Evolutionary conservation across 208 protist genomes (phyloP).

Genomic region (Trypanosoma rangeli): DNA sequence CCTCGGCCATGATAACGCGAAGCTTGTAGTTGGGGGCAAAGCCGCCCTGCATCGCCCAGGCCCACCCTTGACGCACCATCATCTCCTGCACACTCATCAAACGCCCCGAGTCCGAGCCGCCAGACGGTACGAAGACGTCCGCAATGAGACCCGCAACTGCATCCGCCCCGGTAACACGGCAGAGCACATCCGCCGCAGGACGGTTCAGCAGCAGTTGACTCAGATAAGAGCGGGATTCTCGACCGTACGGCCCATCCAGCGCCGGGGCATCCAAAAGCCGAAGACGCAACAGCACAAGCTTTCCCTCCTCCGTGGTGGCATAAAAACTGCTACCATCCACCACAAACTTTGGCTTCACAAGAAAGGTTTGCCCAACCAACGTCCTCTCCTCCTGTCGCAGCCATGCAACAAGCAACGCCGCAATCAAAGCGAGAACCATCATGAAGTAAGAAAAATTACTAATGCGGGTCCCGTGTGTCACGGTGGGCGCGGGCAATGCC

Average conservation of each 20-base stretch:
- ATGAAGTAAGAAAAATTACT: not conserved
- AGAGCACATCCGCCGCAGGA: constrained; percentile 3
- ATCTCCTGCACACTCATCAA: constrained; percentile 17
- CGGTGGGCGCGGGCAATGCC: not conserved
- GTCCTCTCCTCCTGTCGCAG: not conserved
- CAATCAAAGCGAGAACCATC: not conserved
- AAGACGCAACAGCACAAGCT: constrained; percentile 19
- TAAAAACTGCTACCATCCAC: constrained; percentile 29
- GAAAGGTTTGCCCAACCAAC: constrained; percentile 5
- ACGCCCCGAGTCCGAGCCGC: not conserved
- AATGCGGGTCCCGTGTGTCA: not conserved
- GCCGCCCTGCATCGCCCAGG: constrained; percentile 18
- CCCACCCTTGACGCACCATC: constrained; percentile 26
- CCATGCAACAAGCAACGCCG: not conserved
- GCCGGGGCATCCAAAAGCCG: constrained; percentile 13
- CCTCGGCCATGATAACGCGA: constrained; percentile 13
- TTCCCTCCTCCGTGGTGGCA: constrained; percentile 17
- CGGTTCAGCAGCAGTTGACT: constrained; percentile 4
- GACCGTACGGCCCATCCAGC: constrained; percentile 20
- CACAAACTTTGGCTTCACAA: constrained; percentile 15
- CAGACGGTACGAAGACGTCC: constrained; percentile 9
- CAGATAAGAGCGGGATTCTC: constrained; percentile 10
- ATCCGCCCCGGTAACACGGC: constrained; percentile 18
- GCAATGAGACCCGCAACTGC: constrained; percentile 13
- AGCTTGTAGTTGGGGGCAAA: constrained; percentile 10